phyloP scores from a whole-genome alignment of 768 basidiomycete genomes.

The Lactarius tabidus region DNA sequence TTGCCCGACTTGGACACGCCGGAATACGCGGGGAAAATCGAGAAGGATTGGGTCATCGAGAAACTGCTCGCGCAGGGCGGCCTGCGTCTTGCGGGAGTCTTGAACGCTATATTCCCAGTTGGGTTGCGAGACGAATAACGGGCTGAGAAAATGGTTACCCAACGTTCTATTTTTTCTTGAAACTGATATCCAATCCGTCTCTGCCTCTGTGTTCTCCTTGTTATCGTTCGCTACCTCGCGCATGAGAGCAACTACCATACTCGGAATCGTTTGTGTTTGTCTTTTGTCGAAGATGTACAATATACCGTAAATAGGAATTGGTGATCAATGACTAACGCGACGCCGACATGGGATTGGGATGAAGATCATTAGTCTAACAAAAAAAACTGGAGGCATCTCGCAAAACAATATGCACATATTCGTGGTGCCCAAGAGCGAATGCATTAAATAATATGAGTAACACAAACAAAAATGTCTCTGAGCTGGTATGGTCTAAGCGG shows the following conservation, averaged over 20 bases:
- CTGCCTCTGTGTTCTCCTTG: not conserved
- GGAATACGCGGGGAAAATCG: slow-evolving; percentile 68
- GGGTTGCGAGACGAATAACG: not conserved
- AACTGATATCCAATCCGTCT: not conserved
- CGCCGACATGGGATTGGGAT: not conserved
- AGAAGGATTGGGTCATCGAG: slow-evolving; percentile 68
- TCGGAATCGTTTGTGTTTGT: not conserved
- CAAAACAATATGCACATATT: not conserved
- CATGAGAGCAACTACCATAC: not conserved
- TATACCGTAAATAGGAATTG: not conserved
- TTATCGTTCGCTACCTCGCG: not conserved
- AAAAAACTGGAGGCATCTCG: not conserved
- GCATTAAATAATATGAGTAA: slow-evolving; percentile 17
- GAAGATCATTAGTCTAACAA: not conserved
- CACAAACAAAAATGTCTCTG: not conserved
- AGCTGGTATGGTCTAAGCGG: slow-evolving; percentile 8
- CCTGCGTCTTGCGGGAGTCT: slow-evolving; percentile 72
- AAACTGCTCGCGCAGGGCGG: slow-evolving; percentile 80
- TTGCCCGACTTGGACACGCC: slow-evolving; percentile 79
- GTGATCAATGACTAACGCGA: not conserved
- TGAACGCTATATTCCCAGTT: slow-evolving; percentile 66
- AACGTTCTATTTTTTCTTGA: not conserved
- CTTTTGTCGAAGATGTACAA: not conserved
- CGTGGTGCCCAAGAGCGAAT: not conserved
- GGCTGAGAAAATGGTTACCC: not conserved